Percentiles rank a stretch among this genome's conserved stretches.
These are phyloP conservation scores for Pyropia yezoensis DNA, from an alignment of 23 red algal species.

Conservation along the genomic window DNA sequence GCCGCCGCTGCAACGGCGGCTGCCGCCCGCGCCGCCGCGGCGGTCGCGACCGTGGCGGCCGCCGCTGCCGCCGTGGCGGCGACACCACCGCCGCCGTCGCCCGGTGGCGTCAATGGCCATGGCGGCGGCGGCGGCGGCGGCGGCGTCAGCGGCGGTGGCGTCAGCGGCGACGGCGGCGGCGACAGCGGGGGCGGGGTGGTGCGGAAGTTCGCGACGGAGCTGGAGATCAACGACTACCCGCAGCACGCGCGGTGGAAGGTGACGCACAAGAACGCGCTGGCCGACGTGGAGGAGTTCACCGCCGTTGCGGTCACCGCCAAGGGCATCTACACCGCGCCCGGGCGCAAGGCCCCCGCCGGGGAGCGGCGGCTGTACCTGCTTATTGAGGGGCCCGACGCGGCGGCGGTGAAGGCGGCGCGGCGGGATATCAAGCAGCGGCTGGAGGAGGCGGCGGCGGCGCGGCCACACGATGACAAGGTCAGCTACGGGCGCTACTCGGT, in stretches of 20 bases:
- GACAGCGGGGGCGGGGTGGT: background rate
- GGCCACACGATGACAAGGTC: slow-evolving; percentile 42
- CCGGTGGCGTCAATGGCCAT: slow-evolving; percentile 2
- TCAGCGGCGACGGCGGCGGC: background rate
- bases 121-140: slow-evolving; percentile 7
- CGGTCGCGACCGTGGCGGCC: slow-evolving; percentile 7
- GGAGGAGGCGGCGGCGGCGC: slow-evolving; percentile 63
- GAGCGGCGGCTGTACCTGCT: slow-evolving; percentile 84
- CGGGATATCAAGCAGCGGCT: slow-evolving; percentile 71
- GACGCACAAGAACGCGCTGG: slow-evolving; percentile 55
- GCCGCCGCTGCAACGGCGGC: too few relatives aligned
- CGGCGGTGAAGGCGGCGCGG: slow-evolving; percentile 50
- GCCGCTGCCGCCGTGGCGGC: slow-evolving; percentile 5
- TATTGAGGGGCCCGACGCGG: slow-evolving; percentile 73
- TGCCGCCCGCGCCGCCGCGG: background rate
- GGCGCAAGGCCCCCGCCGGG: slow-evolving; percentile 67
- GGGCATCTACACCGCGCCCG: slow-evolving; percentile 64
- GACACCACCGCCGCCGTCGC: background rate
- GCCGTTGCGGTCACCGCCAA: slow-evolving; percentile 63
- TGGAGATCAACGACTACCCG: slow-evolving; percentile 95
- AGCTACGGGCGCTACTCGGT: slow-evolving; percentile 81
- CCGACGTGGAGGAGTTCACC: slow-evolving; percentile 82
- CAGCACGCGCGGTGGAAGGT: slow-evolving; percentile 90
- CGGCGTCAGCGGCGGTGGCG: background rate
- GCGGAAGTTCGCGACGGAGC: slow-evolving; percentile 36